These are phyloP conservation scores for Westerdykella sp. DNA, from an alignment of 2,329 filamentous ascomycete genomes.

Conservation along the genomic window DNA sequence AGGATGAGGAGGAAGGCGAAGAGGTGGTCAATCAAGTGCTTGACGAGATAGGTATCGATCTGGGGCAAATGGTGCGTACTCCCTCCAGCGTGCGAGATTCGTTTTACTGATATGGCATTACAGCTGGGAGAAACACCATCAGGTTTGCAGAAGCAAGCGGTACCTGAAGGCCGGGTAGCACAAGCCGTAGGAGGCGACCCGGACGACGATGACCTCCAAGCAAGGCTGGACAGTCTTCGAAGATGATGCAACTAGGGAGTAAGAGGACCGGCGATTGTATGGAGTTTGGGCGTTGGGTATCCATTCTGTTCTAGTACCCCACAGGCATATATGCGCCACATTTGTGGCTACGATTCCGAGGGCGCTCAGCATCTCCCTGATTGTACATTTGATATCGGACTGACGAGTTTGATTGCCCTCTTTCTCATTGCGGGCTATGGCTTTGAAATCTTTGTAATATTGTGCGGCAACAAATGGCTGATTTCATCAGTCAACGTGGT, in stretches of 20 bases:
- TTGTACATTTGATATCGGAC: too few relatives aligned
- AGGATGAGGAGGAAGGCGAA: conserved; percentile 90
- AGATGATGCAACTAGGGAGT: conserved; percentile 32
- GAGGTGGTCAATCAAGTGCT: conserved; percentile 95
- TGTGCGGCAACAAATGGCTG: too few relatives aligned
- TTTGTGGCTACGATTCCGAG: too few relatives aligned
- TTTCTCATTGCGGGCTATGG: too few relatives aligned
- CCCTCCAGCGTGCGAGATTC: not conserved
- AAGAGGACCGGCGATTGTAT: not conserved
- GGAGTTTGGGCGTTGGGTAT: too few relatives aligned
- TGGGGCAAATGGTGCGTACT: conserved; percentile 72
- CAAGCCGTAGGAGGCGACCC: conserved; percentile 71
- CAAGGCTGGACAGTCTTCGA: conserved; percentile 80
- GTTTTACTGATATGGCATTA: conserved; percentile 11
- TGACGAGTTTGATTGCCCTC: too few relatives aligned
- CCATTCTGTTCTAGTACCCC: too few relatives aligned
- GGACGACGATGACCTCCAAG: conserved; percentile 84
- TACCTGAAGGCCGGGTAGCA: conserved; percentile 71
- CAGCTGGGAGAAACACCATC: conserved; percentile 89
- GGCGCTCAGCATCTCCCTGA: too few relatives aligned
- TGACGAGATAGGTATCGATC: conserved; percentile 92
- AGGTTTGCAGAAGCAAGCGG: conserved; percentile 67
- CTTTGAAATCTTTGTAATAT: too few relatives aligned
- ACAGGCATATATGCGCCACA: too few relatives aligned
- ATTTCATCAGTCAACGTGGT: too few relatives aligned